Conservation (phyloP, 768 basidiomycete species). For the Lactarius vividus region DNA sequence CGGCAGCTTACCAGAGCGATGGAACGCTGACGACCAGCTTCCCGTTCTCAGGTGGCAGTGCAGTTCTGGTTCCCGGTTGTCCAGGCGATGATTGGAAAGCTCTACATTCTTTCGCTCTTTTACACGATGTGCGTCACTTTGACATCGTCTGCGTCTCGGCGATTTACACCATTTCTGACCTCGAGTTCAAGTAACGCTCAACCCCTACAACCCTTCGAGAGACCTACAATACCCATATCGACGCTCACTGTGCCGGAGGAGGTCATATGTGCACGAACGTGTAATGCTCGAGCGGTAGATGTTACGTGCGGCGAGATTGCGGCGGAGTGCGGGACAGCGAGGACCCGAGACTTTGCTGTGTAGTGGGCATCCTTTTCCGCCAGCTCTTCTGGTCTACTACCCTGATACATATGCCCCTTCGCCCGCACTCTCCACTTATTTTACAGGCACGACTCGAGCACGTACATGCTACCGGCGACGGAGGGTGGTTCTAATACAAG, state of each 20-base stretch:
- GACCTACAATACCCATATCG: not conserved
- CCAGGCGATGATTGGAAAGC: slow-evolving; percentile 18
- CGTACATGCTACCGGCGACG: not conserved
- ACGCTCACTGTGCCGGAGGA: slow-evolving; percentile 13
- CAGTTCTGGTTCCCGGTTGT: slow-evolving; percentile 5
- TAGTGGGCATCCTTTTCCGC: not conserved
- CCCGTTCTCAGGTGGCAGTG: not conserved
- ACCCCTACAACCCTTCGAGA: not conserved
- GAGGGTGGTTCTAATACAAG: not conserved
- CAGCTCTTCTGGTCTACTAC: not conserved
- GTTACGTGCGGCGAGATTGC: not conserved
- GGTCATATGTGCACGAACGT: not conserved
- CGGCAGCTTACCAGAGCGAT: not conserved
- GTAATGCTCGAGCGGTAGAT: not conserved
- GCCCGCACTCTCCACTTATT: not conserved
- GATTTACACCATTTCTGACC: not conserved
- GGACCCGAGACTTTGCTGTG: not conserved
- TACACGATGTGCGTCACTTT: slow-evolving; percentile 7
- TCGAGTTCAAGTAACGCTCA: not conserved
- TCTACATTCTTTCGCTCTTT: slow-evolving; percentile 20
- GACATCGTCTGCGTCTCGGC: not conserved
- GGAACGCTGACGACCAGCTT: not conserved
- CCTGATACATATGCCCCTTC: not conserved
- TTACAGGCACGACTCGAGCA: not conserved
- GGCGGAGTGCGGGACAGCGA: not conserved